Evolutionary conservation across 1,139 yeast genomes (phyloP).

Genomic region (Blastobotrys aristatus): DNA sequence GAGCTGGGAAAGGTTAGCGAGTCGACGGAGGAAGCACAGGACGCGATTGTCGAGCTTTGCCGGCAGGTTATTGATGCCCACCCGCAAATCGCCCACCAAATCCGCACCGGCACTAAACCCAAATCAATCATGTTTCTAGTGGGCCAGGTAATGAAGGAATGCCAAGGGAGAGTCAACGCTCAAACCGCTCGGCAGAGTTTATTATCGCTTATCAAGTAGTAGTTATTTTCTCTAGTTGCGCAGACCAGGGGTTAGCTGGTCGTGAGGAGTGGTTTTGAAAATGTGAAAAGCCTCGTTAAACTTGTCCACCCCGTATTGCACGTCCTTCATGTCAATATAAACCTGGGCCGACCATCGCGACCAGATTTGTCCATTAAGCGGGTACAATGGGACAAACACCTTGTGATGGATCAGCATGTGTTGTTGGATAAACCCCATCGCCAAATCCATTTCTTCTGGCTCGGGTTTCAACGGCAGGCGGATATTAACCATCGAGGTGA

Average conservation of each 20-base stretch:
- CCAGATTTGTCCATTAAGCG: constrained; percentile 42
- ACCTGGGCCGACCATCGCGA: constrained; percentile 57
- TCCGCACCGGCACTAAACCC: constrained; percentile 52
- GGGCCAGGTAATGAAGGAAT: constrained; percentile 78
- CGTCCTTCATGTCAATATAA: constrained; percentile 54
- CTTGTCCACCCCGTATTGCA: constrained; percentile 40
- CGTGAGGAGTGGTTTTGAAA: constrained; percentile 9
- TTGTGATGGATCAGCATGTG: constrained; percentile 32
- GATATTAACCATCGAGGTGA: constrained; percentile 47
- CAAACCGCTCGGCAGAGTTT: constrained; percentile 11
- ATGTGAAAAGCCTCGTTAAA: constrained; percentile 24
- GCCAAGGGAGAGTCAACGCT: constrained; percentile 50
- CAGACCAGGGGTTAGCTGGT: constrained; percentile 1
- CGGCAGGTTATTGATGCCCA: constrained; percentile 47
- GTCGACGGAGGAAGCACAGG: constrained; percentile 32
- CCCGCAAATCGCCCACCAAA: constrained; percentile 52
- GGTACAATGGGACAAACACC: constrained; percentile 45
- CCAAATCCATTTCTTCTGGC: constrained; percentile 11
- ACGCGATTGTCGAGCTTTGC: constrained; percentile 51
- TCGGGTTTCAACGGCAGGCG: constrained; percentile 36
- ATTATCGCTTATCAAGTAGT: background rate
- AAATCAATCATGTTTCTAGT: constrained; percentile 68
- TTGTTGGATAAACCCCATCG: constrained; percentile 17
- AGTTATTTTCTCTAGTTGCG: background rate
- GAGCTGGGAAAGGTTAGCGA: constrained; percentile 44